Evolutionary conservation across 345 rosid genomes (phyloP).

Genomic region (Eucalyptus sp.): DNA sequence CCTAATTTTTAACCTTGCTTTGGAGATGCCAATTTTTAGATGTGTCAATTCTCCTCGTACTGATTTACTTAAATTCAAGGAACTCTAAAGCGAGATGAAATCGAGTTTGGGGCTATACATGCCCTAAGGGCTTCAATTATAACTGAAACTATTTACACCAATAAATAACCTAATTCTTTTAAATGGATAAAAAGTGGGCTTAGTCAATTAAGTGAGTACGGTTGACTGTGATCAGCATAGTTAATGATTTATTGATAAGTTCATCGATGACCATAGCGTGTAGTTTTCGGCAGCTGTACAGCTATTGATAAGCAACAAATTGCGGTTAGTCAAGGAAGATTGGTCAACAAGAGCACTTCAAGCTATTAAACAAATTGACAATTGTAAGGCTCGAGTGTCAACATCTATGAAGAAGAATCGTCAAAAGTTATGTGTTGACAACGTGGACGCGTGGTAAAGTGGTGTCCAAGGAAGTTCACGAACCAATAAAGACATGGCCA

Average conservation of each 20-base stretch:
- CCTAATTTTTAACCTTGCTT: neutral
- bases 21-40: neutral
- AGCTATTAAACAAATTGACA: neutral
- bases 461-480: no score
- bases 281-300: neutral
- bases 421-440: no score
- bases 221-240: neutral
- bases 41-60: neutral
- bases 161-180: neutral
- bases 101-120: neutral
- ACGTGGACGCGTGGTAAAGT: no score
- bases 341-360: neutral
- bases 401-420: no score
- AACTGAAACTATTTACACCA: neutral
- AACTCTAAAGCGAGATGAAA: neutral
- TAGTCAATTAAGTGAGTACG: neutral
- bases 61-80: neutral
- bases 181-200: neutral
- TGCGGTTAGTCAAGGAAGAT: neutral
- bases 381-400: no score
- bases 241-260: neutral
- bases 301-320: neutral
- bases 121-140: neutral
- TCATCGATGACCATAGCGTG: neutral
- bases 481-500: no score